Conservation (phyloP, 129 eudicot genomes). For the Mikania micrantha region DNA sequence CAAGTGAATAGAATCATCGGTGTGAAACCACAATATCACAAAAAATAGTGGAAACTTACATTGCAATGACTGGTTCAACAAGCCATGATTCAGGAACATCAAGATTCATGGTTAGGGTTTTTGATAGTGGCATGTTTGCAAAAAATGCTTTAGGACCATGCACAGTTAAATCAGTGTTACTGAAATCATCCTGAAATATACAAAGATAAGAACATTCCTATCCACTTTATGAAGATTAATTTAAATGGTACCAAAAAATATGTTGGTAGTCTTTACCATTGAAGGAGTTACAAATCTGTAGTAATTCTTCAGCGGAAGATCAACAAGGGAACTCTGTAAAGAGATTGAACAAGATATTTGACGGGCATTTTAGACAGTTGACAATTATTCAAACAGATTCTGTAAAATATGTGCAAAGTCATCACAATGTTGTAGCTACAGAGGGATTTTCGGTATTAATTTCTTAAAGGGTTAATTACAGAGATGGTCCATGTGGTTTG, state of each 20-base stretch:
- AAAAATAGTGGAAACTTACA: conserved; percentile 43
- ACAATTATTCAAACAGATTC: background rate
- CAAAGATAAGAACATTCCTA: conserved; percentile 3
- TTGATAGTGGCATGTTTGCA: conserved; percentile 95
- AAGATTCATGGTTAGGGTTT: conserved; percentile 98
- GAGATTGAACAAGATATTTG: background rate
- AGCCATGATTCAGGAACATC: conserved; percentile 99
- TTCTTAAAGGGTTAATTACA: no score
- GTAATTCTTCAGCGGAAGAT: conserved; percentile 93
- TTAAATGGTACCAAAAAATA: background rate
- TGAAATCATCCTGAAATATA: conserved; percentile 82
- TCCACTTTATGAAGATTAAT: background rate
- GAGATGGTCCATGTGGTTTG: no score
- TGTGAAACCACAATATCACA: background rate
- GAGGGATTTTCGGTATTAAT: background rate
- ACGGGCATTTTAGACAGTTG: background rate
- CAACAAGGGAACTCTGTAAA: conserved; percentile 93
- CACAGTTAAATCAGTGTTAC: conserved; percentile 60
- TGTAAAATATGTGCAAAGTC: background rate
- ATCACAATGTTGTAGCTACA: background rate
- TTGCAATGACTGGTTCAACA: conserved; percentile 86
- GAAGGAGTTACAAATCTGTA: conserved; percentile 93
- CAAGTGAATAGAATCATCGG: background rate
- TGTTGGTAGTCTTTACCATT: conserved; percentile 35
- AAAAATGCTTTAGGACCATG: conserved; percentile 97